These are phyloP conservation scores for Epichloe gansuensis DNA, from an alignment of 2,329 filamentous ascomycete genomes.

Conservation along the genomic window DNA sequence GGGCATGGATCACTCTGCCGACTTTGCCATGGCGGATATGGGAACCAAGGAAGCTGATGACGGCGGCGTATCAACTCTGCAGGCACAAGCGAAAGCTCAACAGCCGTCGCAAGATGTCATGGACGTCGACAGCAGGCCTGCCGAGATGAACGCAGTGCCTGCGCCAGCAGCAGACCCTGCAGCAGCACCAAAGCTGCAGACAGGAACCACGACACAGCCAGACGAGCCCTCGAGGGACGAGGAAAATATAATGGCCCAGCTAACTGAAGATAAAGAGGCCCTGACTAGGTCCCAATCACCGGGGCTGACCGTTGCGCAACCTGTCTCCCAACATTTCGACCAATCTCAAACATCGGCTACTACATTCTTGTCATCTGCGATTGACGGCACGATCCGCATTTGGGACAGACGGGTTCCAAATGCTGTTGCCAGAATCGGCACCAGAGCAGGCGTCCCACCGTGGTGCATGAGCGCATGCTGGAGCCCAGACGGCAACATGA, in stretches of 20 bases:
- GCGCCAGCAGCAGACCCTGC: not conserved
- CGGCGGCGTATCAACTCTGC: not conserved
- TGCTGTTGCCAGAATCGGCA: slow-evolving; percentile 67
- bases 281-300: slow-evolving; percentile 14
- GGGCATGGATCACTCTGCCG: slow-evolving; percentile 28
- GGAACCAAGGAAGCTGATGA: slow-evolving; percentile 3
- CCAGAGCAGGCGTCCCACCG: slow-evolving; percentile 64
- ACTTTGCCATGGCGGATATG: slow-evolving; percentile 29
- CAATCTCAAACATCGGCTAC: slow-evolving; percentile 52
- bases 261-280: slow-evolving; percentile 4
- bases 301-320: slow-evolving; percentile 21
- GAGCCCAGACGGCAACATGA: slow-evolving; percentile 88
- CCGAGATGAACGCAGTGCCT: not conserved
- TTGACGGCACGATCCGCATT: slow-evolving; percentile 78
- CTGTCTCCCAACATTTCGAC: slow-evolving; percentile 32
- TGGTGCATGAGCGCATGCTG: slow-evolving; percentile 98
- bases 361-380: slow-evolving; percentile 78
- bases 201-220: not conserved
- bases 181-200: not conserved
- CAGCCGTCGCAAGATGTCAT: slow-evolving; percentile 6
- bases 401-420: slow-evolving; percentile 75
- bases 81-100: not conserved
- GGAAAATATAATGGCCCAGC: not conserved
- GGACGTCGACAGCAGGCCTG: slow-evolving; percentile 6
- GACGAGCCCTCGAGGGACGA: not conserved